phyloP scores from a whole-genome alignment of 208 protist genomes.

The Lotmaria passim region DNA sequence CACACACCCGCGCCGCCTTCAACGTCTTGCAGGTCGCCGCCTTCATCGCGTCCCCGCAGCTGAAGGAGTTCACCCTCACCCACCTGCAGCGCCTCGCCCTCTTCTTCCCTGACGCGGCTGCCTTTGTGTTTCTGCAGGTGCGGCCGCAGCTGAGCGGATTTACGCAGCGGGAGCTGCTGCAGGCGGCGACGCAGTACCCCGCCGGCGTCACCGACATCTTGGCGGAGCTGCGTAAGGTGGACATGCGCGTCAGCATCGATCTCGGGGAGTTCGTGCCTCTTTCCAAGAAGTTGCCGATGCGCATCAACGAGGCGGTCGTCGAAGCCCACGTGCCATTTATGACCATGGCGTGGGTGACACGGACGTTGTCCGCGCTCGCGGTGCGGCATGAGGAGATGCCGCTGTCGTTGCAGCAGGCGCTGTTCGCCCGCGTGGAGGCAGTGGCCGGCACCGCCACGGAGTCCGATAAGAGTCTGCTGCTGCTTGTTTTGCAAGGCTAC shows the following conservation, averaged over 20 bases:
- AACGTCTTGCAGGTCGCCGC: conserved; percentile 33
- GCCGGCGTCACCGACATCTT: conserved; percentile 40
- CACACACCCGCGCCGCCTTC: conserved; percentile 20
- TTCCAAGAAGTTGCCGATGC: conserved; percentile 64
- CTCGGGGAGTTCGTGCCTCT: conserved; percentile 63
- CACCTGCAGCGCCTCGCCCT: conserved; percentile 46
- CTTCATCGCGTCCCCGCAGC: conserved; percentile 34
- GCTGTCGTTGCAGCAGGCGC: conserved; percentile 39
- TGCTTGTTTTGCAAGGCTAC: conserved; percentile 78
- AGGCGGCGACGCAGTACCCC: conserved; percentile 58
- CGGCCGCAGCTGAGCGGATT: conserved; percentile 42
- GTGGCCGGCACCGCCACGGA: conserved; percentile 44
- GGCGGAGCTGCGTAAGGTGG: conserved; percentile 41
- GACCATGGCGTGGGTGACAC: conserved; percentile 67
- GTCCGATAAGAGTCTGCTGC: conserved; percentile 73
- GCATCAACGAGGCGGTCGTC: conserved; percentile 55
- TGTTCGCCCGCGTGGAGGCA: conserved; percentile 52
- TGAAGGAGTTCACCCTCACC: conserved; percentile 57
- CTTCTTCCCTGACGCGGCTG: conserved; percentile 44
- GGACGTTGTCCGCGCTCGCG: conserved; percentile 66
- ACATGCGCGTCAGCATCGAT: conserved; percentile 63
- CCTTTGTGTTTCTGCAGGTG: conserved; percentile 42
- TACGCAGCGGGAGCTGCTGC: conserved; percentile 63
- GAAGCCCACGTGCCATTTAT: conserved; percentile 54
- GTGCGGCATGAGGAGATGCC: conserved; percentile 55